These are phyloP conservation scores for Mimosa pudica DNA, from an alignment of 306 rosid genomes.

Conservation along the genomic window DNA sequence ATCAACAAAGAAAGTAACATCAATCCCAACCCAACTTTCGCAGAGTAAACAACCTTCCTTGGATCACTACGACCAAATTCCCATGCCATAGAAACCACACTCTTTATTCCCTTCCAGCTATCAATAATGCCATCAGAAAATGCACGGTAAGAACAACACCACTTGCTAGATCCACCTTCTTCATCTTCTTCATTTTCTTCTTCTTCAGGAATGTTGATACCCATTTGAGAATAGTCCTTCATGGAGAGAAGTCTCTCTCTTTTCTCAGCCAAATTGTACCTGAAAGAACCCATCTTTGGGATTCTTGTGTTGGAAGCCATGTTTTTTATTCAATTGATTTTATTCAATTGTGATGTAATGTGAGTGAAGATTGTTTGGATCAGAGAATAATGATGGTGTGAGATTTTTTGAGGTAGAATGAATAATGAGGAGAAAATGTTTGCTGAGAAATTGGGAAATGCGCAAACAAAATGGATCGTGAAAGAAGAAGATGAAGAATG, in stretches of 20 bases:
- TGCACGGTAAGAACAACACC: constrained; percentile 42
- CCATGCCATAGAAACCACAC: constrained; percentile 46
- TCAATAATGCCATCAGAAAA: constrained; percentile 35
- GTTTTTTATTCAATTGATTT: not conserved
- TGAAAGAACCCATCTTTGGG: constrained; percentile 63
- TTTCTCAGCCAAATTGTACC: constrained; percentile 58
- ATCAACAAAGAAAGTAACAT: constrained; percentile 72
- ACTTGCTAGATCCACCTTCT: constrained; percentile 23
- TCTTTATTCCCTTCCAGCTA: constrained; percentile 32
- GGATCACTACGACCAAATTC: constrained; percentile 82
- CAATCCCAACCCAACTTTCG: constrained; percentile 84
- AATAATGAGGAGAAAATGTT: not conserved
- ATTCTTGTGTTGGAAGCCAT: constrained; percentile 44
- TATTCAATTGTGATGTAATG: not conserved
- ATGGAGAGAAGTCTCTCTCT: constrained; percentile 62
- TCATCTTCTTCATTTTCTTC: not conserved
- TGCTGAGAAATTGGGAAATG: too few relatives aligned
- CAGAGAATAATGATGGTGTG: not conserved
- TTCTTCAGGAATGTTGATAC: constrained; percentile 33
- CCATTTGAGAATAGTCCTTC: constrained; percentile 52
- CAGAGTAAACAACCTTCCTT: constrained; percentile 77
- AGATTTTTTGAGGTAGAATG: not conserved
- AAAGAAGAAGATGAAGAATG: too few relatives aligned
- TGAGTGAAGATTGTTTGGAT: not conserved
- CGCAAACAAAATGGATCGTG: too few relatives aligned